Conservation (phyloP, 2,329 filamentous ascomycete genomes). For the Fusarium succisae region DNA sequence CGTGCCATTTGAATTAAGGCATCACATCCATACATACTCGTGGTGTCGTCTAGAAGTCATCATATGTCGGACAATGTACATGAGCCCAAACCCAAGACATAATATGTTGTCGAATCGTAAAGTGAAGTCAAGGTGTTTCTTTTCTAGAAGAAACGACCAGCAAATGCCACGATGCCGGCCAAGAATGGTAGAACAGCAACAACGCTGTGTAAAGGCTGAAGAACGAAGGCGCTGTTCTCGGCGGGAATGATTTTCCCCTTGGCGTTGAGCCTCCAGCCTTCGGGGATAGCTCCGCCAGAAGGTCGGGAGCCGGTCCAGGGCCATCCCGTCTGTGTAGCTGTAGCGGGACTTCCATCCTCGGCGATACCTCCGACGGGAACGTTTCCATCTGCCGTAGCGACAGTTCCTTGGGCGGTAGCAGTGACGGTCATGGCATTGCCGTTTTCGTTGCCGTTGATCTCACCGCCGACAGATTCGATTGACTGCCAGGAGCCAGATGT, state of each 20-base stretch:
- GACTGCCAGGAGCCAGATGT: conserved; percentile 81
- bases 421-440: conserved; percentile 62
- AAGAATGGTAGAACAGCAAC: conserved; percentile 42
- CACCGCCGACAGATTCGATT: conserved; percentile 82
- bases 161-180: conserved; percentile 39
- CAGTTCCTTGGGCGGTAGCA: conserved; percentile 68
- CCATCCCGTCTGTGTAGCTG: conserved; percentile 68
- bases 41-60: not conserved
- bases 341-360: conserved; percentile 61
- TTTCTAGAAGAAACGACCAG: conserved; percentile 33
- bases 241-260: conserved; percentile 82
- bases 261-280: conserved; percentile 82
- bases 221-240: conserved; percentile 53
- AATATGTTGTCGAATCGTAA: conserved; percentile 1
- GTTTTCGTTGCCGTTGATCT: conserved; percentile 74
- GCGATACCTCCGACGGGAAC: conserved; percentile 77
- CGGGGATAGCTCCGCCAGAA: conserved; percentile 70
- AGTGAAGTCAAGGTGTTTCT: not conserved
- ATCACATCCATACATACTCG: conserved; percentile 8
- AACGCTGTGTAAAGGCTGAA: conserved; percentile 34
- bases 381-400: conserved; percentile 70
- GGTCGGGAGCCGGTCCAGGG: conserved; percentile 71
- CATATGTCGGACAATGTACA: not conserved
- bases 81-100: not conserved
- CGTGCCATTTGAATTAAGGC: conserved; percentile 7